These are phyloP conservation scores for Wallacemonas sp. DNA, from an alignment of 208 protist species.

Conservation along the genomic window DNA sequence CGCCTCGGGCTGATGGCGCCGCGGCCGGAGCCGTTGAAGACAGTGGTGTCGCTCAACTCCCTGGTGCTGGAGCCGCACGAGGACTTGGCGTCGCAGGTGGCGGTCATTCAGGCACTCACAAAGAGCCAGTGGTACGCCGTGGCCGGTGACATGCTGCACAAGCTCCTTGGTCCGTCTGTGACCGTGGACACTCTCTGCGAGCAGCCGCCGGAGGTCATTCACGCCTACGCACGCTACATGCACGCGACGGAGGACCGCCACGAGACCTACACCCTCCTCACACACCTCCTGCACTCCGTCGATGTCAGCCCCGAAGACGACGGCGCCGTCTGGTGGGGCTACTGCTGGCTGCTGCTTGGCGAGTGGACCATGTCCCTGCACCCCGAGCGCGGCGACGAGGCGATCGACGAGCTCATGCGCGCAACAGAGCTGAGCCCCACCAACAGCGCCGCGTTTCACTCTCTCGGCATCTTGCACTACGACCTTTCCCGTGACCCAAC, in stretches of 20 bases:
- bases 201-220: constrained; percentile 82
- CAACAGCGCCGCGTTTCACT: constrained; percentile 84
- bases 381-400: constrained; percentile 74
- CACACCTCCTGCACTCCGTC: constrained; percentile 59
- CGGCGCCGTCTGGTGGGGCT: constrained; percentile 51
- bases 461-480: constrained; percentile 86
- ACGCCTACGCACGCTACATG: constrained; percentile 83
- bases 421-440: constrained; percentile 71
- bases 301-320: constrained; percentile 38
- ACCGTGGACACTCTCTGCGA: constrained; percentile 47
- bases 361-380: constrained; percentile 89
- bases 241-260: constrained; percentile 61
- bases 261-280: constrained; percentile 68
- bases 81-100: constrained; percentile 94
- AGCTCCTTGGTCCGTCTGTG: constrained; percentile 42
- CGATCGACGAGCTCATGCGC: constrained; percentile 68
- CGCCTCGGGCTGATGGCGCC: constrained; percentile 87
- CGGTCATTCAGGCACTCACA: constrained; percentile 92
- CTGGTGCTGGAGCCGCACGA: constrained; percentile 93
- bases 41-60: constrained; percentile 95
- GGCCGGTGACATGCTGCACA: constrained; percentile 66
- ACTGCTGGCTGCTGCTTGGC: constrained; percentile 82
- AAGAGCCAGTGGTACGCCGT: constrained; percentile 79
- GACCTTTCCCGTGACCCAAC: constrained; percentile 75
- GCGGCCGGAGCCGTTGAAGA: constrained; percentile 92